phyloP scores from a whole-genome alignment of 805 yeast species.

The Candida fluviatilis region DNA sequence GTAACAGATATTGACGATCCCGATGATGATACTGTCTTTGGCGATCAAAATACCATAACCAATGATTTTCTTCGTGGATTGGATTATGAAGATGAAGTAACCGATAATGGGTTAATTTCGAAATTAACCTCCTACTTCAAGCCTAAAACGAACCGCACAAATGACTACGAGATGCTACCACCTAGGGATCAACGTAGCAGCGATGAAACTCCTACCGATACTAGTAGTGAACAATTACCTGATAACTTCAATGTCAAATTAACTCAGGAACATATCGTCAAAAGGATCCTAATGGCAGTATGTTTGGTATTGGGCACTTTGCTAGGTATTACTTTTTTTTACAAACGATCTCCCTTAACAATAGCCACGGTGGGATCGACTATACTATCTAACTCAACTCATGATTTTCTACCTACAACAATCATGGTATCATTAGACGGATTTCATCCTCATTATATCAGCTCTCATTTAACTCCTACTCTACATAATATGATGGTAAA shows the following conservation, averaged over 20 bases:
- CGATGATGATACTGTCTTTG: constrained; percentile 30
- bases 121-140: background rate
- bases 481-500: constrained; percentile 53
- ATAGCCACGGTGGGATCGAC: constrained; percentile 10
- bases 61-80: constrained; percentile 15
- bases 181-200: background rate
- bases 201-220: background rate
- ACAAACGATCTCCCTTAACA: background rate
- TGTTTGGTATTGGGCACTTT: background rate
- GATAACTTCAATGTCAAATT: background rate
- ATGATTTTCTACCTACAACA: constrained; percentile 72
- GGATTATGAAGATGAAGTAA: constrained; percentile 17
- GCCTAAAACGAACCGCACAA: background rate
- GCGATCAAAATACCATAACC: constrained; percentile 10
- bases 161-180: constrained; percentile 4
- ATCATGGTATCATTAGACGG: constrained; percentile 80
- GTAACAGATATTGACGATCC: constrained; percentile 50
- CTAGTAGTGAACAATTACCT: background rate
- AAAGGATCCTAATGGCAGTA: background rate
- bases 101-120: background rate
- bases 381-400: constrained; percentile 56
- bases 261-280: background rate
- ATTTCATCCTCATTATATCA: constrained; percentile 84
- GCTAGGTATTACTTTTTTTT: background rate
- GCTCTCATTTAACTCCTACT: constrained; percentile 62